Percentiles rank a stretch among this genome's conserved stretches.
phyloP scores from a whole-genome alignment of 2,329 filamentous ascomycete species.

The Phyllosticta ampelicida region DNA sequence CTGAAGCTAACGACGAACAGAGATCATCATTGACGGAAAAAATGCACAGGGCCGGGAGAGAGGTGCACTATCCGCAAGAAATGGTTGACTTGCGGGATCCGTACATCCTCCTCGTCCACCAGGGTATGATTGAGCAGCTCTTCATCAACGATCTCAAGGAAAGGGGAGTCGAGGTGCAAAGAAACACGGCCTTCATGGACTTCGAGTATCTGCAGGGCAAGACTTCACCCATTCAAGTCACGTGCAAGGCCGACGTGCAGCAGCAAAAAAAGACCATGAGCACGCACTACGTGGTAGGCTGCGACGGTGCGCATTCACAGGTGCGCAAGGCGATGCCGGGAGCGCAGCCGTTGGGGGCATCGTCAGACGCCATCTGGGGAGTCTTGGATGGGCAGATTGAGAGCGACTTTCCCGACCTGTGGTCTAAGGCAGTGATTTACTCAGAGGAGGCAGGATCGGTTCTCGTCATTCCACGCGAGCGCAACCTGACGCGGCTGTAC shows the following conservation, averaged over 20 bases:
- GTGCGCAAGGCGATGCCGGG: constrained; percentile 48
- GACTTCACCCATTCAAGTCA: constrained; percentile 31
- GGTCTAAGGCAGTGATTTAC: constrained; percentile 61
- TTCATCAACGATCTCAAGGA: constrained; percentile 59
- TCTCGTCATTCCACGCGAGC: constrained; percentile 62
- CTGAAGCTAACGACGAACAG: constrained; percentile 11
- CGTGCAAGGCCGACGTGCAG: constrained; percentile 28
- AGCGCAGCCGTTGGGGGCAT: constrained; percentile 38
- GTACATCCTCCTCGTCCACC: constrained; percentile 50
- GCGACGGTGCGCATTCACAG: constrained; percentile 61
- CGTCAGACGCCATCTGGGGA: constrained; percentile 54
- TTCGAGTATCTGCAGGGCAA: constrained; percentile 31
- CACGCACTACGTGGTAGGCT: constrained; percentile 57
- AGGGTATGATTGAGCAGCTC: constrained; percentile 64
- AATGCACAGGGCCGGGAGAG: constrained; percentile 51
- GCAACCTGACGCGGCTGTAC: constrained; percentile 57
- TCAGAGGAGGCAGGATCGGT: constrained; percentile 58
- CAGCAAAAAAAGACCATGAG: constrained; percentile 36
- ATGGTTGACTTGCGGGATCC: constrained; percentile 41
- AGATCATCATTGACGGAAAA: constrained; percentile 27
- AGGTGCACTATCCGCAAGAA: constrained; percentile 52
- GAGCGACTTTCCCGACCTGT: constrained; percentile 64
- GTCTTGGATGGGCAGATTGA: constrained; percentile 61
- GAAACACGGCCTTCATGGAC: constrained; percentile 52
- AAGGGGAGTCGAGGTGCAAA: constrained; percentile 50